Evolutionary conservation across 441 rosid species (phyloP).

Genomic region (Populus hybrid): DNA sequence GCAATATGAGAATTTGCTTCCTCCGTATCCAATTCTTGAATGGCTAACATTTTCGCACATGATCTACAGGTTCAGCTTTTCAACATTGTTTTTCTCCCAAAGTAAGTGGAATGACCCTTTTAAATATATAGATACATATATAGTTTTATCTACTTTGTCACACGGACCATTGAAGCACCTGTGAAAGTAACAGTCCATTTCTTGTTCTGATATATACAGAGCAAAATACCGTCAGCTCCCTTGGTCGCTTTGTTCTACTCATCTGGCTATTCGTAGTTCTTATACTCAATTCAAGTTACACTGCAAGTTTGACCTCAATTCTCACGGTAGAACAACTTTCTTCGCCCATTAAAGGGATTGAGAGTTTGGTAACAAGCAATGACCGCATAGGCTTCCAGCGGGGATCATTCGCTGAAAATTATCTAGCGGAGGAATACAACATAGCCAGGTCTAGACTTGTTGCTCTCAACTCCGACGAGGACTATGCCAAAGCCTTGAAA

Average conservation of each 20-base stretch:
- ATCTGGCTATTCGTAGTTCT: constrained; percentile 38
- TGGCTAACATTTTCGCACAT: background rate
- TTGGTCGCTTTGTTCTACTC: constrained; percentile 31
- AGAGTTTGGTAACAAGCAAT: constrained; percentile 6
- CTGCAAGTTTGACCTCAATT: constrained; percentile 17
- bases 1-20: background rate
- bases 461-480: constrained; percentile 29
- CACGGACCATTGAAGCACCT: background rate
- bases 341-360: constrained; percentile 11
- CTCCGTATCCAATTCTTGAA: background rate
- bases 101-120: background rate
- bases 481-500: constrained; percentile 24
- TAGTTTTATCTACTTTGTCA: background rate
- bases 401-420: constrained; percentile 23
- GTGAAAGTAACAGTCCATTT: background rate
- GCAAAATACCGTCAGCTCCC: constrained; percentile 31
- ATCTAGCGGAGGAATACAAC: constrained; percentile 18
- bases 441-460: constrained; percentile 29
- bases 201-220: constrained; percentile 16
- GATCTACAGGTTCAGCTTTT: constrained; percentile 4
- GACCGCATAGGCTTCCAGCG: constrained; percentile 14
- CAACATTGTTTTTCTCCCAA: background rate
- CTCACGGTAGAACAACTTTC: constrained; percentile 16
- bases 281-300: constrained; percentile 30
- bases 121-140: no score